Base-by-base conservation (phyloP, 805 yeast genomes). In the Barnettozyma botsteinii region DNA sequence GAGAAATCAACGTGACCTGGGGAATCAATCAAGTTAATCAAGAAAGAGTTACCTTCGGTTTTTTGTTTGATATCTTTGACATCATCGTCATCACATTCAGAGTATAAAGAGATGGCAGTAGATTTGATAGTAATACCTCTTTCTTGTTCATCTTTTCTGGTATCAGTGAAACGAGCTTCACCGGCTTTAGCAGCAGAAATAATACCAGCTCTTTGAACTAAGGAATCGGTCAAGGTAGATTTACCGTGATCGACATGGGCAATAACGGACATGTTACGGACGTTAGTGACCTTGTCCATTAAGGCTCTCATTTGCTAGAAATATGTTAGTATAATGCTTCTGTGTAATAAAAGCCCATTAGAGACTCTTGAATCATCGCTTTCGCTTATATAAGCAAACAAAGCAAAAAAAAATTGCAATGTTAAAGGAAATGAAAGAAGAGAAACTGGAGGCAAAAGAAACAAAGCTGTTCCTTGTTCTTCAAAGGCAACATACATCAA, bases 1-100 rank as follows among this genome's bases (percentile, higher is more conserved):
- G 97, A 88, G 89, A 91, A 91, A 77, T 91, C 98, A 81, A 91
- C 98, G 97, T 91, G 98, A 85, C 98, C 98, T 75, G 98, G 98
- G 60, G 98, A 93, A 73, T 91, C 98, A 63, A 91, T 91, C 81
- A 91, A 81, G 87, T 91, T 91, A 60, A 91, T 81, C 76, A 91
- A 84, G 82, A 91, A 91, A 69, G 82, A 81, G 82, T 77, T 85
- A 72, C 98, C 98, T 17, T 68, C 83, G 17, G 71, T 69, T 42
- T 62, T 80, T 77, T 93, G 98, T 71, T 81, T 76, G 77, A 93
- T 91, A 61, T 77, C 83, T 73, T 82, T 78, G 72, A 87, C 88
- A 64, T 87, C 95, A 40, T 85, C 95, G 42, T 85, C 95, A 42
- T 64, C 60, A 83, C 88, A 79, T 69, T 85, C 82, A 60, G 97